A percentile compares a stretch with the other conserved stretches of the same genome.
Conservation (phyloP, 306 rosid genomes). For the Trichosanthes truncata region DNA sequence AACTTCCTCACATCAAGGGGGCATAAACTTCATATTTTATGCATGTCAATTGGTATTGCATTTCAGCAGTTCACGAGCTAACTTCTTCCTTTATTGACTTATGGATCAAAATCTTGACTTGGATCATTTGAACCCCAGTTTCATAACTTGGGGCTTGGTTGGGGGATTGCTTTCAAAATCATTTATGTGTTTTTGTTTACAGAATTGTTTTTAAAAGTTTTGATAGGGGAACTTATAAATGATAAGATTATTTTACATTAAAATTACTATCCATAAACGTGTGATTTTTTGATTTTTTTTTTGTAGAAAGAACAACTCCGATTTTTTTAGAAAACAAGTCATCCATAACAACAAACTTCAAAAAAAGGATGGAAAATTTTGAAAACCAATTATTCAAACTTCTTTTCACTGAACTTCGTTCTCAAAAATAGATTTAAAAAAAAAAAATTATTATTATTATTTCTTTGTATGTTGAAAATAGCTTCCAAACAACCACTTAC, state of each 20-base stretch:
- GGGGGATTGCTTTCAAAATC: background rate
- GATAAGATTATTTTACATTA: background rate
- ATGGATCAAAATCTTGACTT: background rate
- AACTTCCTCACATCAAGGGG: slow-evolving; percentile 64
- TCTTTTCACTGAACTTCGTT: background rate
- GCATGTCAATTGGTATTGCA: slow-evolving; percentile 70
- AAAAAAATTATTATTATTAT: too few relatives aligned
- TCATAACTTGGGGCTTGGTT: background rate
- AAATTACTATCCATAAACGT: background rate
- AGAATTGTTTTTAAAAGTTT: background rate
- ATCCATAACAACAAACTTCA: background rate
- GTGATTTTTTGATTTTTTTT: background rate
- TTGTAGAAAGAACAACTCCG: background rate
- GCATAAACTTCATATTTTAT: slow-evolving; percentile 57
- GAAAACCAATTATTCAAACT: background rate
- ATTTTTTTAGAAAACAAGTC: background rate
- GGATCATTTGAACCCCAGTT: background rate
- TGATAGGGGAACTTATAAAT: background rate
- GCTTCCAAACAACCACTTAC: background rate
- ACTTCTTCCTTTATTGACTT: background rate
- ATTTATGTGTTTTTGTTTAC: background rate
- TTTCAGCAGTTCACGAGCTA: slow-evolving; percentile 10
- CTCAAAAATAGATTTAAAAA: too few relatives aligned
- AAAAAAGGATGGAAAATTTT: background rate
- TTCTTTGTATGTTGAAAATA: background rate